Evolutionary conservation across 2,329 filamentous ascomycete species (phyloP).

Genomic region (Talaromyces pinophilus): DNA sequence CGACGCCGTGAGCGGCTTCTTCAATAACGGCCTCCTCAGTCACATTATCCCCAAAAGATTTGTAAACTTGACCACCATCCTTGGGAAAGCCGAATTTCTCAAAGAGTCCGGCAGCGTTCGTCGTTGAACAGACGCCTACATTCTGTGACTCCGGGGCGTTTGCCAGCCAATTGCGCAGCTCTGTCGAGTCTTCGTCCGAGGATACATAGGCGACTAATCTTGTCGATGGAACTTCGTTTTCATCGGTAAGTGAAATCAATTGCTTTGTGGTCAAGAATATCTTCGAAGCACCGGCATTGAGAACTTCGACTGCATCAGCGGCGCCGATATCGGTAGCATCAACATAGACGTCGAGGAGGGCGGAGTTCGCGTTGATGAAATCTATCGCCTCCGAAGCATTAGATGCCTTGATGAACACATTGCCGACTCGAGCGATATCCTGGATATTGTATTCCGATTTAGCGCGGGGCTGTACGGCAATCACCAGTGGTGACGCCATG

Average conservation of each 20-base stretch:
- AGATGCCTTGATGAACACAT: conserved; percentile 57
- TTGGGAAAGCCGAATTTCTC: conserved; percentile 41
- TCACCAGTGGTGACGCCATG: conserved; percentile 47
- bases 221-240: conserved; percentile 55
- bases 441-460: conserved; percentile 48
- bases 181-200: conserved; percentile 40
- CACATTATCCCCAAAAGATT: conserved; percentile 38
- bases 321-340: conserved; percentile 70
- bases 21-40: conserved; percentile 53
- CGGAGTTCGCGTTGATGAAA: conserved; percentile 60
- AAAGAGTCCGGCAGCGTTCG: conserved; percentile 43
- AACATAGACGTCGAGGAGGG: conserved; percentile 65
- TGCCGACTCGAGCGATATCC: conserved; percentile 60
- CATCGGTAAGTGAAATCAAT: conserved; percentile 57
- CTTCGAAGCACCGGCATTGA: conserved; percentile 81
- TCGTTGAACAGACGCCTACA: conserved; percentile 37
- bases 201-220: conserved; percentile 59
- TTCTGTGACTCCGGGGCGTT: conserved; percentile 40
- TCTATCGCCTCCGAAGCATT: conserved; percentile 42
- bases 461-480: conserved; percentile 45
- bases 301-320: conserved; percentile 74
- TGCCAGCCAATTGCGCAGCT: conserved; percentile 44
- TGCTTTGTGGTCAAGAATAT: conserved; percentile 77
- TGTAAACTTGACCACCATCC: conserved; percentile 46
- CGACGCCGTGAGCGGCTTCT: conserved; percentile 53